phyloP scores from a whole-genome alignment of 2,329 filamentous ascomycete genomes.

The Fonsecaea multimorphosa region DNA sequence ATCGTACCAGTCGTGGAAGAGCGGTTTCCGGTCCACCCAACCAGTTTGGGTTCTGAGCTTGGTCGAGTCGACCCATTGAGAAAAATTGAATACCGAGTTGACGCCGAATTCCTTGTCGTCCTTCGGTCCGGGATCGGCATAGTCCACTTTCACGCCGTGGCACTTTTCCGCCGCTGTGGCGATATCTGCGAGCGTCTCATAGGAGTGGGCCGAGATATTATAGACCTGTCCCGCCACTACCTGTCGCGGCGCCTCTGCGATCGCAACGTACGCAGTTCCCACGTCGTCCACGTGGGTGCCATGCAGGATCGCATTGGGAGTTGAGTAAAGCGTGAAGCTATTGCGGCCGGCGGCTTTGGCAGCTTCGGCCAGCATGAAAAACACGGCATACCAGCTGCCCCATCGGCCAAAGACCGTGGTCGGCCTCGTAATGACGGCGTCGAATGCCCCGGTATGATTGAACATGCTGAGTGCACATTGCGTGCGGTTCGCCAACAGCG shows the following conservation, averaged over 20 bases:
- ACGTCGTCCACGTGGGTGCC: conserved; percentile 59
- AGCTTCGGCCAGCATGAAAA: conserved; percentile 46
- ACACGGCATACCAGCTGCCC: conserved; percentile 53
- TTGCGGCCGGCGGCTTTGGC: conserved; percentile 12
- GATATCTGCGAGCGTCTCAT: conserved; percentile 54
- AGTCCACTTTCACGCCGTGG: conserved; percentile 48
- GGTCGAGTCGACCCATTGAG: conserved; percentile 36
- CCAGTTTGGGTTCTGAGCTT: conserved; percentile 31
- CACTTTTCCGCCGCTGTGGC: conserved; percentile 48
- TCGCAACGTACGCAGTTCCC: conserved; percentile 55
- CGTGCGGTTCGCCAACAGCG: conserved; percentile 44
- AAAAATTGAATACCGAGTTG: conserved; percentile 28
- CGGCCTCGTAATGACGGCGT: conserved; percentile 54
- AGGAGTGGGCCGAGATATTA: conserved; percentile 54
- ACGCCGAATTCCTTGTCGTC: conserved; percentile 28
- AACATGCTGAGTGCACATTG: conserved; percentile 47
- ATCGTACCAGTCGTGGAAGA: conserved; percentile 35
- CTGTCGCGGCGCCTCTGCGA: conserved; percentile 46
- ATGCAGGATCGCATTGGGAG: conserved; percentile 53
- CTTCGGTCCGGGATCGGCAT: conserved; percentile 38
- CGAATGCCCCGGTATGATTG: conserved; percentile 49
- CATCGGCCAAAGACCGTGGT: conserved; percentile 57
- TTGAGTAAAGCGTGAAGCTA: conserved; percentile 44
- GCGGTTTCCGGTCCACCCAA: conserved; percentile 33
- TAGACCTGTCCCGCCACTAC: conserved; percentile 51